Base-by-base conservation (phyloP, 371 early-diverging fungal species). In the Mucor racemosus region DNA sequence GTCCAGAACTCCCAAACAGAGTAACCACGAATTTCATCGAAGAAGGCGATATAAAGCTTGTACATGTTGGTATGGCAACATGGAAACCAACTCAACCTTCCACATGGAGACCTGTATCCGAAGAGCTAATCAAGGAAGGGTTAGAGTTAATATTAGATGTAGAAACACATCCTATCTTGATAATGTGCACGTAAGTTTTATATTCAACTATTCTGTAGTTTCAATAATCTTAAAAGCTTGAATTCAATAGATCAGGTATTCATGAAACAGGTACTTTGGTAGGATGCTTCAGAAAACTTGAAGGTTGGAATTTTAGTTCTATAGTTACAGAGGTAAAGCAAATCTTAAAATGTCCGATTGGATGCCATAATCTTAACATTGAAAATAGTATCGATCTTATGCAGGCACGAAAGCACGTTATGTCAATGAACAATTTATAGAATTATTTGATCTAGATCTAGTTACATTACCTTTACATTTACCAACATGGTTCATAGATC, bases 231-330 rank as follows among this genome's bases (percentile, higher is more conserved):
- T 11, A 19, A 59, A 40, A 1, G 34, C 40, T 7, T 17, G 33
- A 56, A 13, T 34, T 36, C 21, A 14, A 33, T 55, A 88, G 88
- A 2, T 85, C 91, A 60, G 97, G 97, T 10, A 88, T 95, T 31
- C 91, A 90, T 65, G 89, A 89, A 70, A 88, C 89, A 14, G 88
- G 89, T 6, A 91, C 91, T 4, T 80, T 97, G 39, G 87, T 98
- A 36, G 99, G 98, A 7, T 98, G 99, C 67, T 76, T 98, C 62
- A 85, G 99, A 39, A 95, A 94, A 63, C 75, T 97, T 64, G 97
- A 97, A 74, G 86, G 90, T 19, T 98, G 97, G 97, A 97, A 95
- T 74, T 96, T 97, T 68, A 97, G 94, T 67, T 94, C 97, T 0
- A 97, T 96, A 65, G 86, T 95, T 44, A 91, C 88, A n/a, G 96